phyloP scores from a whole-genome alignment of 331 rosid genomes.

The Malus hybrid region DNA sequence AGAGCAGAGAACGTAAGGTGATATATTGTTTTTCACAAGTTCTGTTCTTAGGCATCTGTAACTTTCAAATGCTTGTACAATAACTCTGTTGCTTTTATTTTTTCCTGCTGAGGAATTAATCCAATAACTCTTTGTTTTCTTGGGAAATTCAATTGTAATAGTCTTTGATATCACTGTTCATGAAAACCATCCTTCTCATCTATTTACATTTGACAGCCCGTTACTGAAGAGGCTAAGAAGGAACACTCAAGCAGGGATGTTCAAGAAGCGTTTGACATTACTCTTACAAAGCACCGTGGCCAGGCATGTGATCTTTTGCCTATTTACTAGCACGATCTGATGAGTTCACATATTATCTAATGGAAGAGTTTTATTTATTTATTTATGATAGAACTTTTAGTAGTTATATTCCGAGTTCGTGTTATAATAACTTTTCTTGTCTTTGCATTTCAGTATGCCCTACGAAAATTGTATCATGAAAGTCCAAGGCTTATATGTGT shows the following conservation, averaged over 20 bases:
- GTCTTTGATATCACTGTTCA: not conserved
- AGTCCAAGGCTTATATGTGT: constrained; percentile 93
- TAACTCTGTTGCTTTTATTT: too few species aligned
- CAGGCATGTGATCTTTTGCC: constrained; percentile 42
- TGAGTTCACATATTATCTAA: not conserved
- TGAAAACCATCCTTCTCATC: constrained; percentile 7
- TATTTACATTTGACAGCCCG: constrained; percentile 54
- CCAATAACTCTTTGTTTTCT: not conserved
- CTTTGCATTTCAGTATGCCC: constrained; percentile 60
- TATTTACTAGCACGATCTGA: not conserved
- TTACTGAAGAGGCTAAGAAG: constrained; percentile 80
- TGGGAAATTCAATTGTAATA: not conserved
- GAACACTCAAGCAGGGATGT: constrained; percentile 76
- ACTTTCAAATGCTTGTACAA: not conserved
- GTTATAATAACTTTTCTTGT: not conserved
- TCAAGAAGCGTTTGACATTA: constrained; percentile 75
- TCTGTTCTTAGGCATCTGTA: constrained; percentile 5
- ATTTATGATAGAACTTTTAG: not conserved
- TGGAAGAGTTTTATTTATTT: too few species aligned
- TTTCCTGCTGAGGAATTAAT: not conserved
- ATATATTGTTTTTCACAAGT: constrained; percentile 19
- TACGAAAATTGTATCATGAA: constrained; percentile 87
- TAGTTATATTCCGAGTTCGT: not conserved
- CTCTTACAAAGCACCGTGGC: constrained; percentile 84
- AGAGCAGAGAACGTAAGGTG: constrained; percentile 98